Conservation (phyloP, 1,284 basidiomycete genomes). For the Ceratobasidium sp. region DNA sequence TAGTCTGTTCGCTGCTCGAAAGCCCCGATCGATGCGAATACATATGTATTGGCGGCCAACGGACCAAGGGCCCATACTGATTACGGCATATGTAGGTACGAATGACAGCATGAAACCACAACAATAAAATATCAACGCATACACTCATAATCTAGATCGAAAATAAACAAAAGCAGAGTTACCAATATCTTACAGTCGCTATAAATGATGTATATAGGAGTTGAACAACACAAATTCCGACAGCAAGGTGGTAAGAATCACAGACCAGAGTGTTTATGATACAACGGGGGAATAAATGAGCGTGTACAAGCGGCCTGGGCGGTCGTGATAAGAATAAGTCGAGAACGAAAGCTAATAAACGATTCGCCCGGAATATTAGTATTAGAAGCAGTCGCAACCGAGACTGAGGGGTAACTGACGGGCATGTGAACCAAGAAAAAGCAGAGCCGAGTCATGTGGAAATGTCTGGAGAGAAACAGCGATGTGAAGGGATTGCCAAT, state of each 20-base stretch:
- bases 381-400: constrained; percentile 37
- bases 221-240: constrained; percentile 33
- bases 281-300: constrained; percentile 36
- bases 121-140: constrained; percentile 35
- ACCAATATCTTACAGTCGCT: constrained; percentile 37
- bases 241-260: constrained; percentile 32
- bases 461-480: not conserved
- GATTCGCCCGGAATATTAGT: constrained; percentile 39
- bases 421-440: constrained; percentile 5
- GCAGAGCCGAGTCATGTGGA: constrained; percentile 18
- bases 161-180: constrained; percentile 3
- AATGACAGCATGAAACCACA: constrained; percentile 36
- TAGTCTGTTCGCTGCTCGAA: not conserved
- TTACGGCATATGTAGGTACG: constrained; percentile 2
- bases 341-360: constrained; percentile 39
- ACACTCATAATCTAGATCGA: constrained; percentile 35
- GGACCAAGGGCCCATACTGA: too few species aligned
- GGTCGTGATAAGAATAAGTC: constrained; percentile 29
- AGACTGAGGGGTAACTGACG: constrained; percentile 1
- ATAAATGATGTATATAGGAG: constrained; percentile 35
- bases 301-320: constrained; percentile 29
- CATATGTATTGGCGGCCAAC: not conserved
- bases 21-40: constrained; percentile 16
- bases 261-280: constrained; percentile 34
- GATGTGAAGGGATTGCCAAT: constrained; percentile 33